Base-by-base conservation (phyloP, 2,329 filamentous ascomycete genomes). In the Ceratocystis smalleyi region DNA sequence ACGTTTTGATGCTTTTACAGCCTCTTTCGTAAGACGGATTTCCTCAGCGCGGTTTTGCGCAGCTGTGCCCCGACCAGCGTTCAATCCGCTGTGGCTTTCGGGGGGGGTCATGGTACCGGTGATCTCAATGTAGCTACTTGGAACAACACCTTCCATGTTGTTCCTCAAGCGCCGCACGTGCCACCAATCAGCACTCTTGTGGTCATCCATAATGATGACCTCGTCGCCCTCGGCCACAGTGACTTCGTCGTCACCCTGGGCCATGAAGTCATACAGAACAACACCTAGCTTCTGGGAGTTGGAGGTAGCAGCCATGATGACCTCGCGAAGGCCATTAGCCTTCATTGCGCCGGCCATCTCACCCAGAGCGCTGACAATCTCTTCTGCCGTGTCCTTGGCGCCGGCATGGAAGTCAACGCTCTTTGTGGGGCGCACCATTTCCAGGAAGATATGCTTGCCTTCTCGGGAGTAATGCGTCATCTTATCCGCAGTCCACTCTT, bases 381-480 rank as follows among this genome's bases (percentile, higher is more conserved):
- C 92, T 69, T 91, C 85, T 5, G 94, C 94, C 5, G 92, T 96
- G 74, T 97, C 94, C 75, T 97, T 99, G 57, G 91, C 91, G 54
- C 94, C 94, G 19, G 94, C 95, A 73, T 99, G 94, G 69, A 99
- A 95, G 75, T 99, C 94, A 65, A 96, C 80, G 73, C 91, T 96
- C 77, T 92, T 96, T 75, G 89, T 96, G 5, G 94, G 94, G 63
- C 87, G 81, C 62, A 96, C 86, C 59, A 99, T 79, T 73, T 99
- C 94, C 73, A 99, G 80, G 71, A 99, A 99, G 15, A 99, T 89
- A 74, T 97, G 94, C 72, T 99, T 99, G 43, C 92, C 94, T 76
- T 99, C 94, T 65, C 95, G 90, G 24, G 91, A 96, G 74, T 97
- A 97, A 74, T 96, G 90, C n/a, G 88, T 91, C 80, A 99, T 87